A percentile compares a stretch with the other conserved stretches of the same genome.
phyloP scores from a whole-genome alignment of 495 filamentous ascomycete species.

The Penicillium roqueforti region DNA sequence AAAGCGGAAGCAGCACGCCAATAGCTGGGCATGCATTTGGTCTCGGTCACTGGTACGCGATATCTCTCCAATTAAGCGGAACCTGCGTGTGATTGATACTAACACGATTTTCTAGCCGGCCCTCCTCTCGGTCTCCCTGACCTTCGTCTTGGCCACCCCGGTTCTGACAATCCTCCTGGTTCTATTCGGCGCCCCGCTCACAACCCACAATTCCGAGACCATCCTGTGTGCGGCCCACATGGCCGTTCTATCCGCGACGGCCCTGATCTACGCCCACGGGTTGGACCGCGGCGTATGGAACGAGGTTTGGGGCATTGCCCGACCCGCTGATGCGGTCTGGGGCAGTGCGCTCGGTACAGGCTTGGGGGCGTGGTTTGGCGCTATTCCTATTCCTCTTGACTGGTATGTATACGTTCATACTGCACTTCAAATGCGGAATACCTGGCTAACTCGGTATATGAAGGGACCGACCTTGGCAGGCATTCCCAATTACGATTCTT shows the following conservation, averaged over 20 bases:
- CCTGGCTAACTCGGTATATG: constrained; percentile 10
- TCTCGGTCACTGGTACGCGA: constrained; percentile 36
- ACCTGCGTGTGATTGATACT: not conserved
- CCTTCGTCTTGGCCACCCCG: constrained; percentile 61
- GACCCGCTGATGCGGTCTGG: constrained; percentile 41
- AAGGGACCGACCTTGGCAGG: constrained; percentile 92
- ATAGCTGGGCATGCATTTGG: constrained; percentile 18
- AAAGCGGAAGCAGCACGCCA: constrained; percentile 22
- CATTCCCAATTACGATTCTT: constrained; percentile 89
- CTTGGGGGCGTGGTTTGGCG: constrained; percentile 60
- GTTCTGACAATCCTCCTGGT: constrained; percentile 62
- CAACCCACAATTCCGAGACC: constrained; percentile 76
- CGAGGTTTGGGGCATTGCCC: constrained; percentile 54
- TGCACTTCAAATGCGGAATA: not conserved
- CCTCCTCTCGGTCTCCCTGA: constrained; percentile 55
- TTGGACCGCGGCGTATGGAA: constrained; percentile 69
- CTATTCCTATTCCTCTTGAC: constrained; percentile 90
- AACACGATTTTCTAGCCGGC: constrained; percentile 49
- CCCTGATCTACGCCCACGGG: constrained; percentile 81
- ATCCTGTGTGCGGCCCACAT: constrained; percentile 75
- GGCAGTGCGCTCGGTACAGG: constrained; percentile 43
- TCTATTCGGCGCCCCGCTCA: constrained; percentile 87
- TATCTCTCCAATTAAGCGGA: not conserved
- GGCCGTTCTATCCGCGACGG: constrained; percentile 66
- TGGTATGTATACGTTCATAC: constrained; percentile 54